Evolutionary conservation across 352 stramenopile species (phyloP), one percentile per base, ranked within the genome.

Genomic region (Pythium apleroticum): DNA sequence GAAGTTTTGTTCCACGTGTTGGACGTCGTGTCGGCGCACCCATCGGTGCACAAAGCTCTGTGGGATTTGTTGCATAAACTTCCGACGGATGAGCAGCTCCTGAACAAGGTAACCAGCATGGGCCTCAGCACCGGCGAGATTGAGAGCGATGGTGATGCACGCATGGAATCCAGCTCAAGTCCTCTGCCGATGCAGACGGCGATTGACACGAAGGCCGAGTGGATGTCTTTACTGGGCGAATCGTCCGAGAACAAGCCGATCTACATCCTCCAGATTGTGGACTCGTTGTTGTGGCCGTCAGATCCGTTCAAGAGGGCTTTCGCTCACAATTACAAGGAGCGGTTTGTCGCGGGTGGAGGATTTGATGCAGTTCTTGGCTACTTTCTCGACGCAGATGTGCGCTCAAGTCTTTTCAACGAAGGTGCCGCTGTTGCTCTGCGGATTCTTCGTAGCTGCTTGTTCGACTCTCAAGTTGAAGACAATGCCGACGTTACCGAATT

Each of bases 231-330:
- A 60, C 52, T 94, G 14, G 77, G 86, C 46, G 81, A 79, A 41
- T 77, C 78, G n/a, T 91, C 88, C 4, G 84, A 86, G 14, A 88
- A 94, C 52, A 80, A 90, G 60, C 84, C 88, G 9, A 87, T 95
- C 49, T 96, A 96, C 74, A 93, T 86, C 20, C 63, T 96, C 8
- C 86, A 96, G 66, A 94, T 95, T 59, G 90, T 96, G 63, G 86
- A 96, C 62, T 86, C 86, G 17, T 65, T 92, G 33, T 66, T 96
- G 9, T 71, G 95, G 20, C 88, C 88, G 27, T 91, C 88, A 1
- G 81, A 92, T 61, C 56, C 61, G 15, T 69, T 71, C 5, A 86
- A 90, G 52, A 70, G 77, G 24, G 53, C 59, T n/a, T 91, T 90
- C 65, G 80, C 86, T 22, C 67, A 77, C 43, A 69, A 68, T 31